Evolutionary conservation across 1,284 basidiomycete genomes (phyloP), one percentile per base, ranked within the genome.

Genomic region (Phenoliferia sp.): DNA sequence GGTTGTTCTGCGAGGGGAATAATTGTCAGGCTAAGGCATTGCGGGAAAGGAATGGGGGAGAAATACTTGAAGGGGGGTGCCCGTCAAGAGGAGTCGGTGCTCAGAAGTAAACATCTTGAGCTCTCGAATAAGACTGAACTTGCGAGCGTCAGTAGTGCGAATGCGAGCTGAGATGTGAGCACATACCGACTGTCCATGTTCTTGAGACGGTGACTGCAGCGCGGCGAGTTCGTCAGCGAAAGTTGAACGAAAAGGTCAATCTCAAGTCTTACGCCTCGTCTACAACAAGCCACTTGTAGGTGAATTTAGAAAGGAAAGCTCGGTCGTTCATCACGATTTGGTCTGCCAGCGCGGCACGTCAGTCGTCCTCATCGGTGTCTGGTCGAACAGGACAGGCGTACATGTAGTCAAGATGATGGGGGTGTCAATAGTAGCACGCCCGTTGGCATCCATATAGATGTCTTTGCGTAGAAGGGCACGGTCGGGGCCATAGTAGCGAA

Each of bases 31-130:
- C n/a, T n/a, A n/a, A 4, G 2, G 28, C 54, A 10, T 29, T 28
- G 16, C 93, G 95, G 90, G 75, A 97, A 98, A 77, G 97, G 95
- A 55, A 98, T 86, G 10, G 97, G 82, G 2, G 91, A 89, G 94
- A 94, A 98, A 2, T 97, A 82, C 78, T 98, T 92, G 77, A 34
- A 68, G 67, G 0, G 75, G 75, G 10, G 75, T 76, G 29, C 75
- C 75, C 17, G 74, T 69, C 5, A 73, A 65, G 33, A 67, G 59
- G 2, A 70, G 34, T 1, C 65, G 60, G 56, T 31, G 31, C 19
- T 62, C 50, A 32, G 61, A 44, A 17, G 22, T 39, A 48, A 39
- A 66, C 39, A 31, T 17, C n/a, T 52, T 62, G 32, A 66, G 64
- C 3, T 36, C 55, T 36, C 35, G 39, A 22, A 59, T 26, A n/a